A percentile compares a stretch with the other conserved stretches of the same genome.
Conservation (phyloP, 176 grass and related monocot genomes). For the Panicum miliaceum region DNA sequence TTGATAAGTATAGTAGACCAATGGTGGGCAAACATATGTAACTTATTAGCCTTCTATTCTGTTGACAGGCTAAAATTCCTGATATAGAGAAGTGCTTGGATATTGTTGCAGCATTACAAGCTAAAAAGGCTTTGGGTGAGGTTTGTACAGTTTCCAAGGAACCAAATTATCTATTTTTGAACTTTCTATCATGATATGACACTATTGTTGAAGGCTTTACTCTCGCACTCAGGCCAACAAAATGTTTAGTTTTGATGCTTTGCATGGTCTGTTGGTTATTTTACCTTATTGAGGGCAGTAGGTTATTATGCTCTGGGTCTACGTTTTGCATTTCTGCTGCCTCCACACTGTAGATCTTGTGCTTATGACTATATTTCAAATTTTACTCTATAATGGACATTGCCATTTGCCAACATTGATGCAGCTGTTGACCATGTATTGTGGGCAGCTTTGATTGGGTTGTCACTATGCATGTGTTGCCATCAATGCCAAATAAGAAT, state of each 20-base stretch:
- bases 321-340: not conserved
- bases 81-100: conserved; percentile 97
- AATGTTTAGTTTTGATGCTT: not conserved
- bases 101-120: conserved; percentile 72
- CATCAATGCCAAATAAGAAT: not conserved
- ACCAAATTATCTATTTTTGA: not conserved
- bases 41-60: conserved; percentile 24
- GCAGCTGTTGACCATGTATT: not conserved
- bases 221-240: not conserved
- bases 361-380: not conserved
- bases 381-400: not conserved
- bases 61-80: conserved; percentile 92
- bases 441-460: not conserved
- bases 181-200: not conserved
- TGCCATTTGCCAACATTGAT: not conserved
- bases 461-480: not conserved
- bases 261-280: not conserved
- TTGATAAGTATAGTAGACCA: too few species aligned
- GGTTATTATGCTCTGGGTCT: not conserved
- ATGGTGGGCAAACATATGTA: not conserved
- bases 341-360: not conserved
- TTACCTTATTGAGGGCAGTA: too few species aligned
- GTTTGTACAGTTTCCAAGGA: conserved; percentile 56
- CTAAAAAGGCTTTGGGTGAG: conserved; percentile 79
- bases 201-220: not conserved